Evolutionary conservation across 345 rosid species (phyloP), one percentile per base, ranked within the genome.

Genomic region (Litchi chinensis): DNA sequence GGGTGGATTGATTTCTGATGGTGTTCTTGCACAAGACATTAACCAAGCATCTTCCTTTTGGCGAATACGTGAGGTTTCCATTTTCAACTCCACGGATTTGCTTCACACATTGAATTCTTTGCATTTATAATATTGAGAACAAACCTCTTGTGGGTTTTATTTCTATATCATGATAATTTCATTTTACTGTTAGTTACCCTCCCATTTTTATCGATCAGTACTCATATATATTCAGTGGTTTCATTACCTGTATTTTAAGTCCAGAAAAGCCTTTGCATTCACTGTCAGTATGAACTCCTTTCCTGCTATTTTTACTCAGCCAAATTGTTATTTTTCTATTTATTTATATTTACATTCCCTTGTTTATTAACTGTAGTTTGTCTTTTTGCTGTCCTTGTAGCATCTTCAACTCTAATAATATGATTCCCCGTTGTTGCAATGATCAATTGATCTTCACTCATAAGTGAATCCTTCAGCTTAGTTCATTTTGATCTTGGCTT

Each of bases 11-110:
- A 87, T 94, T 83, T 91, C 95, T 81, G 97, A 96, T 85, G 98
- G 99, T 52, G 92, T 89, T 71, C 84, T 96, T 77, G 97, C 99
- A 63, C 99, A 94, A 89, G 98, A 96, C 85, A 89, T 90, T 40
- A 91, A 93, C 87, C 98, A 96, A 75, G 92, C 93, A 65, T 91
- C 92, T 43, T 93, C 98, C 16, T 86, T 96, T 86, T 96, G 99
- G 99, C 92, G 79, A 60, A 89, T 96, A 81, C 92, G 97, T 64
- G 99, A 94, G 98, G 98, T 94, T 82, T 72, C 48, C 66, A 74
- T 76, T 80, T 85, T 81, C 8, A 52, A 74, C 73, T 65, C 66
- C 70, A 44, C 7, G 65, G 22, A 0, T 19, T 75, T 72, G 54
- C 37, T n/a, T 81, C 16, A 2, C 24, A 21, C 32, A 10, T 62